These are phyloP conservation scores for Isoetes taiwanensis DNA, from an alignment of 75 land plant species.

Conservation along the genomic window DNA sequence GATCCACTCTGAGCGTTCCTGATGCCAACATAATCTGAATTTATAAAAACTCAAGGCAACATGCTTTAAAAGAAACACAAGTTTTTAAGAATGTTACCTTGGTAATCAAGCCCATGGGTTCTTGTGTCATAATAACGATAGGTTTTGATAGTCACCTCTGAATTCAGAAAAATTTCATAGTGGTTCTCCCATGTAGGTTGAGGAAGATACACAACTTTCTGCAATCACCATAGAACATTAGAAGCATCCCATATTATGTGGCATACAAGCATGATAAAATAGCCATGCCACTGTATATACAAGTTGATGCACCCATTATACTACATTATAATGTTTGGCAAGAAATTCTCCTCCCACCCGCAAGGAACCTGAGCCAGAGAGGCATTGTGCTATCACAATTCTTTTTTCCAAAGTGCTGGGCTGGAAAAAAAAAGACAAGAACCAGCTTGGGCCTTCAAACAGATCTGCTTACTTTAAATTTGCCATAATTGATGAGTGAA, in stretches of 20 bases:
- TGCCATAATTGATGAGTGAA: too few species aligned
- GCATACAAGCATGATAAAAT: too few species aligned
- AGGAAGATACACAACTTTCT: slow-evolving; percentile 79
- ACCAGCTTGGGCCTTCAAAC: too few species aligned
- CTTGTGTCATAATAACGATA: slow-evolving; percentile 89
- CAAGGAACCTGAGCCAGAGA: slow-evolving; percentile 91
- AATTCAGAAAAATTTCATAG: slow-evolving; percentile 60
- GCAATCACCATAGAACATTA: slow-evolving; percentile 19
- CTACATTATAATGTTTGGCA: slow-evolving; percentile 70
- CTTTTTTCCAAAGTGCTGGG: slow-evolving; percentile 84
- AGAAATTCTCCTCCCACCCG: slow-evolving; percentile 94
- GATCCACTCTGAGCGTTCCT: slow-evolving; percentile 67
- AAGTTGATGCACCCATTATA: too few species aligned
- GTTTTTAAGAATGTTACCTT: slow-evolving; percentile 33
- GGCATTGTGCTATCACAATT: slow-evolving; percentile 68
- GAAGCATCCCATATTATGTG: too few species aligned
- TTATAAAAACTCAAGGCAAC: too few species aligned
- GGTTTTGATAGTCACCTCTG: slow-evolving; percentile 63
- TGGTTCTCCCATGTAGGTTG: slow-evolving; percentile 99
- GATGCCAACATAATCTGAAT: too few species aligned
- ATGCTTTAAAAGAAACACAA: too few species aligned
- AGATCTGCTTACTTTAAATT: too few species aligned
- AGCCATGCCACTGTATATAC: too few species aligned
- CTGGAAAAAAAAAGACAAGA: too few species aligned
- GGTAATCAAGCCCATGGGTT: slow-evolving; percentile 81